Evolutionary conservation across 257 asterid genomes (phyloP), one percentile per base, ranked within the genome.

Genomic region (Przewalskia tangutica): DNA sequence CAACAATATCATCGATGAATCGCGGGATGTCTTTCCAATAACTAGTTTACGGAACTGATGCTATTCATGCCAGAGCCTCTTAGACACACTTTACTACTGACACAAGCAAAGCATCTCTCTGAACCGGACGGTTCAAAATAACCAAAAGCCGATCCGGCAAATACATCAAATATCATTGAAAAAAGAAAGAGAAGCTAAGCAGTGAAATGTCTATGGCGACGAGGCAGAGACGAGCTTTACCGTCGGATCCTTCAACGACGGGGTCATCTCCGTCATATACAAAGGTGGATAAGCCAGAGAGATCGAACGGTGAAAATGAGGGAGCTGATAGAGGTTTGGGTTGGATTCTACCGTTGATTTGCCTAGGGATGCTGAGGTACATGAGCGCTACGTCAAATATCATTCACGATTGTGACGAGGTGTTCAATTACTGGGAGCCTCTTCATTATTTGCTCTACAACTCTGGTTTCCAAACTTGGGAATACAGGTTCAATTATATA

Each of bases 361-460:
- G 93, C 38, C 90, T 96, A 40, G 98, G 94, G 63, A 14, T 89
- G 80, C 82, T 96, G 13, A 92, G 98, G 58, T 90, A 96, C 85
- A 93, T 91, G 97, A 96, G 99, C 85, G 98, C 98, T 55, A 88
- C 98, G 3, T 89, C 99, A 4, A 96, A 96, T 85, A 94, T 96
- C 32, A 92, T 96, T 76, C 99, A 94, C 88, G 98, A 96, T 79
- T 96, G 99, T 85, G 99, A 96, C 9, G 99, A 96, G 90, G 97
- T 93, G 63, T 96, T 94, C 89, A 96, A 96, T 93, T 96, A 96
- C 77, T 96, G 99, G 98, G 99, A 96, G 90, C 99, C 99, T 44
- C 95, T 94, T 63, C 99, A 96, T 82, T 94, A 88, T 85, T 91
- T 96, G 40, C 97, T 96, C 76, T 96, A 93, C 87, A 93, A 94